phyloP scores from a whole-genome alignment of 2,329 filamentous ascomycete species.

The Furcasterigmium furcatum region DNA sequence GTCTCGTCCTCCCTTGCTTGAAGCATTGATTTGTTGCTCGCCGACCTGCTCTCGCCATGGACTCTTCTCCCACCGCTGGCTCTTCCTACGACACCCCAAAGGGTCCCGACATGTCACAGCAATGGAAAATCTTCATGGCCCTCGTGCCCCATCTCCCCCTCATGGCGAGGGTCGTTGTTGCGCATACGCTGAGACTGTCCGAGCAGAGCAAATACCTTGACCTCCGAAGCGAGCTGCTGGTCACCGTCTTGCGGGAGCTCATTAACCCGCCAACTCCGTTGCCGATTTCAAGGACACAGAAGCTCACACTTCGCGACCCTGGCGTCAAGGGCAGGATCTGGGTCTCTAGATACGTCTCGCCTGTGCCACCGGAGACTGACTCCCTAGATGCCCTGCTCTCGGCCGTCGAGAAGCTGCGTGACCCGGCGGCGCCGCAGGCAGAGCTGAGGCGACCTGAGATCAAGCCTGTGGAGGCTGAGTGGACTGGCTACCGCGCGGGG shows the following conservation, averaged over 20 bases:
- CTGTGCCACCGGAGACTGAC: slow-evolving; percentile 53
- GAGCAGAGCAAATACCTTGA: slow-evolving; percentile 74
- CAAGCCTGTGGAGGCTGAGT: slow-evolving; percentile 64
- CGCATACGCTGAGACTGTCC: slow-evolving; percentile 66
- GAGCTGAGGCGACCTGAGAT: slow-evolving; percentile 44
- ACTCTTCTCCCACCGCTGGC: too few species aligned
- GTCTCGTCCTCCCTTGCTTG: too few species aligned
- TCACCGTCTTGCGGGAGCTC: slow-evolving; percentile 69
- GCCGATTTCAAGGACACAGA: slow-evolving; percentile 62
- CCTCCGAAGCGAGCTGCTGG: slow-evolving; percentile 67
- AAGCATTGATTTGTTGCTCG: too few species aligned
- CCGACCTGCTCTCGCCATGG: too few species aligned
- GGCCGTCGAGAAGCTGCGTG: slow-evolving; percentile 53
- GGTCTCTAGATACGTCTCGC: slow-evolving; percentile 69
- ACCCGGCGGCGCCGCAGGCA: slow-evolving; percentile 23
- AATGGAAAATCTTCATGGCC: slow-evolving; percentile 8
- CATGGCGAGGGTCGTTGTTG: slow-evolving; percentile 57
- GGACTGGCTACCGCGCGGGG: slow-evolving; percentile 65
- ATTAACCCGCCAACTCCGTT: slow-evolving; percentile 41
- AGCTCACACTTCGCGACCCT: slow-evolving; percentile 56
- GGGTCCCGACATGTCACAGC: slow-evolving; percentile 6
- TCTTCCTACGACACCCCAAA: not conserved
- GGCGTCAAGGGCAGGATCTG: slow-evolving; percentile 78
- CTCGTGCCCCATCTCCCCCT: slow-evolving; percentile 58
- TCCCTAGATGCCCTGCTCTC: slow-evolving; percentile 55